phyloP scores from a whole-genome alignment of 345 rosid species.

The Trapa incisa region DNA sequence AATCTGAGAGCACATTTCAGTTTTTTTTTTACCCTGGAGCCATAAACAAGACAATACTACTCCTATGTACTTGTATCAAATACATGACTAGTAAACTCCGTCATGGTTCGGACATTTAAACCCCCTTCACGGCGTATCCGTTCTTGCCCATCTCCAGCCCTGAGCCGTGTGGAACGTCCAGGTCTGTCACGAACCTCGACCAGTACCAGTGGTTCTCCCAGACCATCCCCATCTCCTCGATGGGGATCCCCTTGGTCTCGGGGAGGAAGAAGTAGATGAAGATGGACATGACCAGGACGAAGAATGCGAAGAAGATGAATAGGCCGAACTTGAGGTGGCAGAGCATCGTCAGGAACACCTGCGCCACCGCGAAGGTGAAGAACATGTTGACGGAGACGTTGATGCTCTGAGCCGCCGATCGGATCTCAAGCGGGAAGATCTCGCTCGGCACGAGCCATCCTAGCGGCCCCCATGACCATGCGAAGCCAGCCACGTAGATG shows the following conservation, averaged over 20 bases:
- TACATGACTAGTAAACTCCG: too few relatives aligned
- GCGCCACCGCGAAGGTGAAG: conserved; percentile 69
- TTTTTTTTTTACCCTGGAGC: background rate
- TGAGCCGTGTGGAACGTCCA: conserved; percentile 14
- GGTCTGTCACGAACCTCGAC: conserved; percentile 32
- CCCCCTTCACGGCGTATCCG: conserved; percentile 16
- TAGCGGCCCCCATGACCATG: conserved; percentile 96
- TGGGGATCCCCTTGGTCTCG: conserved; percentile 59
- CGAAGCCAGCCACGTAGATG: conserved; percentile 67
- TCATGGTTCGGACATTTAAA: conserved; percentile 4
- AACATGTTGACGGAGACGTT: conserved; percentile 85
- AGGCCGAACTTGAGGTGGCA: conserved; percentile 76
- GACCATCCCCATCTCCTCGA: conserved; percentile 53
- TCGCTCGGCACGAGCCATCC: conserved; percentile 94
- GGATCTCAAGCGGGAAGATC: conserved; percentile 76
- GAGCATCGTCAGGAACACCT: conserved; percentile 59
- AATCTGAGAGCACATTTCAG: background rate
- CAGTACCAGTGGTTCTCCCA: conserved; percentile 63
- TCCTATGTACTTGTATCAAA: conserved; percentile 11
- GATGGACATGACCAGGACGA: conserved; percentile 44
- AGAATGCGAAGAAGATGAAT: conserved; percentile 55
- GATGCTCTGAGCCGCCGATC: conserved; percentile 86
- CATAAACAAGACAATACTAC: background rate
- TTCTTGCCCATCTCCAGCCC: conserved; percentile 40
- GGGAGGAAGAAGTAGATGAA: conserved; percentile 50